Evolutionary conservation across 1,139 yeast genomes (phyloP).

Genomic region (Entelexis paramagnoliae): DNA sequence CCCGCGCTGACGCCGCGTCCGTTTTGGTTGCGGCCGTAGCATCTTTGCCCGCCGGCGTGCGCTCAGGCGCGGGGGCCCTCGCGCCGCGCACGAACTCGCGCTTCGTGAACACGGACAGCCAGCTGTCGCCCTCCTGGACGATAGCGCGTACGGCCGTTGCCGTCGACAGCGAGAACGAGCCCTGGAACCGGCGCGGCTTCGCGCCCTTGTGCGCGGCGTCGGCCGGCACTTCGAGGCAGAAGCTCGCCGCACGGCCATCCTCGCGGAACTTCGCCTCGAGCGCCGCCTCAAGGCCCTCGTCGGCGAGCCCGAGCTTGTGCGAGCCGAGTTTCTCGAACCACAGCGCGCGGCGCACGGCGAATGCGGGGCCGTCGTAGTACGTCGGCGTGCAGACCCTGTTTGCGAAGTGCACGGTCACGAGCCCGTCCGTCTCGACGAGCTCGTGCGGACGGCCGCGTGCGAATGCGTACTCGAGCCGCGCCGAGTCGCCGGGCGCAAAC

Average conservation of each 20-base stretch:
- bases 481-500: constrained; percentile 55
- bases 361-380: constrained; percentile 85
- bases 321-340: constrained; percentile 62
- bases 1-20: too few relatives aligned
- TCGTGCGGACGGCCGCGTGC: not conserved
- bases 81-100: constrained; percentile 15
- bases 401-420: constrained; percentile 59
- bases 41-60: too few relatives aligned
- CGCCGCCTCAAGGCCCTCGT: constrained; percentile 42
- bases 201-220: not conserved
- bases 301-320: constrained; percentile 41
- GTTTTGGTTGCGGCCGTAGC: too few relatives aligned
- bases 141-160: not conserved
- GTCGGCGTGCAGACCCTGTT: constrained; percentile 52
- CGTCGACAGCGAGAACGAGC: not conserved
- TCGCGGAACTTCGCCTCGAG: constrained; percentile 38
- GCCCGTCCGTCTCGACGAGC: constrained; percentile 64
- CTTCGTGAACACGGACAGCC: constrained; percentile 29
- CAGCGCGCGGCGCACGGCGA: constrained; percentile 71
- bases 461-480: constrained; percentile 46
- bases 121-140: constrained; percentile 1
- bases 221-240: not conserved
- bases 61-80: not conserved
- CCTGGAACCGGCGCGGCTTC: not conserved
- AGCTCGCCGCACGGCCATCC: not conserved